These are phyloP conservation scores for Batkoa obscura DNA, from an alignment of 371 early-diverging fungal genomes.

Conservation along the genomic window DNA sequence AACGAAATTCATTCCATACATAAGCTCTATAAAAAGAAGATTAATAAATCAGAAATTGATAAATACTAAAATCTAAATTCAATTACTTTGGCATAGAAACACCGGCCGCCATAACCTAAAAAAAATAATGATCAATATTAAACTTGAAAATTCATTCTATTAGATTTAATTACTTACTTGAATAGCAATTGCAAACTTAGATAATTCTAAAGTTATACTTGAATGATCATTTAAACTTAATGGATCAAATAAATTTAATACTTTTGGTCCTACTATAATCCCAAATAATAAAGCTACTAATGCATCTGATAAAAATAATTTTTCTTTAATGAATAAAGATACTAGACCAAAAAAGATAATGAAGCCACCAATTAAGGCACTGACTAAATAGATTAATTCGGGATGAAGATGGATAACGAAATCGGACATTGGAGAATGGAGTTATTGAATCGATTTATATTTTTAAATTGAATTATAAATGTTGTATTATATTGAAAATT, in stretches of 20 bases:
- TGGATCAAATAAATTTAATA: constrained; percentile 38
- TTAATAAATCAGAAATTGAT: background rate
- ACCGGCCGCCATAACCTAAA: constrained; percentile 68
- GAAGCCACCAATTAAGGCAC: constrained; percentile 43
- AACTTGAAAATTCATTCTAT: background rate
- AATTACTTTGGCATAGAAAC: constrained; percentile 52
- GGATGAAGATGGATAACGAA: background rate
- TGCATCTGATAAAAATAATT: constrained; percentile 77
- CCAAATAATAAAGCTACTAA: constrained; percentile 77
- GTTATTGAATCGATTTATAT: background rate
- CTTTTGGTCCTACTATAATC: constrained; percentile 62
- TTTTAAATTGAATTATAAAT: background rate
- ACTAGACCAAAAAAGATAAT: constrained; percentile 71
- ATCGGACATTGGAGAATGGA: too few species aligned
- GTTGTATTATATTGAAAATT: background rate
- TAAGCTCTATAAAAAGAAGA: constrained; percentile 23
- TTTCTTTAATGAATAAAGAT: constrained; percentile 80
- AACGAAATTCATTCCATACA: constrained; percentile 34
- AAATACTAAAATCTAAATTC: too few species aligned
- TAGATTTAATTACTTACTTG: constrained; percentile 23
- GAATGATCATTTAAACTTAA: constrained; percentile 22
- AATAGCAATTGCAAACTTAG: constrained; percentile 60
- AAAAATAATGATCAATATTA: constrained; percentile 1
- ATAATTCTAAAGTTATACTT: constrained; percentile 40
- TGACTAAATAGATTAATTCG: background rate